These are phyloP conservation scores for Umbellularia californica DNA, from an alignment of 164 flowering plant species.

Conservation along the genomic window DNA sequence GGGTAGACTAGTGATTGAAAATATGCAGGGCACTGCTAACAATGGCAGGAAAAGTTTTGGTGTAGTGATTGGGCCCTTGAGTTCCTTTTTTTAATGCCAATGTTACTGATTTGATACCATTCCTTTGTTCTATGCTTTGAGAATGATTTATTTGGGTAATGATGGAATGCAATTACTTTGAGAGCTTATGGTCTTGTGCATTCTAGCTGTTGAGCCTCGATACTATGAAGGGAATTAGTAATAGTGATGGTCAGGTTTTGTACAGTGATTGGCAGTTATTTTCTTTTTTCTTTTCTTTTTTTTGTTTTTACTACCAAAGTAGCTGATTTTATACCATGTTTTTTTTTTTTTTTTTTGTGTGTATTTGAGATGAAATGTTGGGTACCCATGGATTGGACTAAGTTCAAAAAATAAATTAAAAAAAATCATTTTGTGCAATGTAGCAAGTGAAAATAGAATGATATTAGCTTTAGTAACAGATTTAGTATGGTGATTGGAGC, in stretches of 20 bases:
- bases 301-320: not conserved
- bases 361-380: not conserved
- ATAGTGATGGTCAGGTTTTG: not conserved
- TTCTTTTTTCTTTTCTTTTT: no score
- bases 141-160: not conserved
- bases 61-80: not conserved
- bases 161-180: not conserved
- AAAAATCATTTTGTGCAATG: no score
- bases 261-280: no score
- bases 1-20: not conserved
- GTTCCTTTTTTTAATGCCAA: not conserved
- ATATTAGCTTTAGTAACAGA: no score
- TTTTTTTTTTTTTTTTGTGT: not conserved
- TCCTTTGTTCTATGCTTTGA: not conserved
- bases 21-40: not conserved
- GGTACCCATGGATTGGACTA: not conserved
- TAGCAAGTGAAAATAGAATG: no score
- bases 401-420: not conserved
- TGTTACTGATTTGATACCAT: not conserved
- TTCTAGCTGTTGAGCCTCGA: not conserved
- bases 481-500: no score
- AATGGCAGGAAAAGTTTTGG: constrained; percentile 3
- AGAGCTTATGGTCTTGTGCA: not conserved
- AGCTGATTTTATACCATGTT: not conserved
- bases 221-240: not conserved